These are phyloP conservation scores for Fonsecaea pugnacius DNA, from an alignment of 2,329 filamentous ascomycete genomes.

Conservation along the genomic window DNA sequence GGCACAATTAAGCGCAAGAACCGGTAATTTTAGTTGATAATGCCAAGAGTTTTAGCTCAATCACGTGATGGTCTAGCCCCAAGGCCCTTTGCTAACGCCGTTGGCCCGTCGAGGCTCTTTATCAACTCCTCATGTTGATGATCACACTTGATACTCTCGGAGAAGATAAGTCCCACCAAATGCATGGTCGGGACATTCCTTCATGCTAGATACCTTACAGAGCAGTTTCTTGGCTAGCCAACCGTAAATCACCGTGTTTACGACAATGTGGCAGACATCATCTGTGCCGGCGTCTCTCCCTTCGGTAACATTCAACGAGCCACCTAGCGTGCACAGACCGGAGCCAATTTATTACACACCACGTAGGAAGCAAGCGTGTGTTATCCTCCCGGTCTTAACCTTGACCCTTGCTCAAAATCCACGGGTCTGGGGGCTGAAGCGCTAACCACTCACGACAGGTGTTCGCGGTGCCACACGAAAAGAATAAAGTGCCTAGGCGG, in stretches of 20 bases:
- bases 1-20: not conserved
- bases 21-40: not conserved
- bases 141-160: not conserved
- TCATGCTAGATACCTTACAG: not conserved
- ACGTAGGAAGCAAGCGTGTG: slow-evolving; percentile 28
- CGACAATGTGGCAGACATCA: slow-evolving; percentile 15
- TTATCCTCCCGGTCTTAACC: not conserved
- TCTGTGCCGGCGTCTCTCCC: not conserved
- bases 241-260: not conserved
- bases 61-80: not conserved
- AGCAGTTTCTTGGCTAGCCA: not conserved
- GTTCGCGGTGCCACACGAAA: slow-evolving; percentile 28
- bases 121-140: not conserved
- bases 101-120: not conserved
- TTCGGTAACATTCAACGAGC: not conserved
- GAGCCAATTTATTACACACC: slow-evolving; percentile 24
- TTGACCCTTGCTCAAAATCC: not conserved
- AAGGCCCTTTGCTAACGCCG: not conserved
- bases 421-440: not conserved
- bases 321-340: not conserved
- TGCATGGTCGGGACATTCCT: not conserved
- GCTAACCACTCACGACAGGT: slow-evolving; percentile 7
- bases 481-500: slow-evolving; percentile 28
- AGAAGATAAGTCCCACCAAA: not conserved
- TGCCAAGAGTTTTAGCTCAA: not conserved